Conservation (phyloP, 1,284 basidiomycete species). For the Ustilago tritici region DNA sequence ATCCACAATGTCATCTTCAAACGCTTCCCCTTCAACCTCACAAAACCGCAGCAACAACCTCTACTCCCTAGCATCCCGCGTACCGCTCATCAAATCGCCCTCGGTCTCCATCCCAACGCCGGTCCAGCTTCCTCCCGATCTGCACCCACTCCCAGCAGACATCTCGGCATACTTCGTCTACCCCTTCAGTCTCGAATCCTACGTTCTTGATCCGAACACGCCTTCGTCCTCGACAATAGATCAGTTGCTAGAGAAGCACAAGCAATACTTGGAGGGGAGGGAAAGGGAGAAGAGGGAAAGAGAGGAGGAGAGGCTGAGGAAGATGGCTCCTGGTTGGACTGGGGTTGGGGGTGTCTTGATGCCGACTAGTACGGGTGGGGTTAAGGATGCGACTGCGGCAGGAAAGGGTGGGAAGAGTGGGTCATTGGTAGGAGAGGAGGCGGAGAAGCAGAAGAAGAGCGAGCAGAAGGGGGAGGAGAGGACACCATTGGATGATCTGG, state of each 20-base stretch:
- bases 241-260: constrained; percentile 30
- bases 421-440: neutral
- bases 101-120: constrained; percentile 42
- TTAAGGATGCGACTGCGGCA: neutral
- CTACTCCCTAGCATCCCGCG: constrained; percentile 49
- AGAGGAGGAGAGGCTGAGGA: constrained; percentile 22
- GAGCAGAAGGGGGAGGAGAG: constrained; percentile 9
- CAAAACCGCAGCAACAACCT: constrained; percentile 21
- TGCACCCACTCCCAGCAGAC: constrained; percentile 60
- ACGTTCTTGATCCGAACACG: constrained; percentile 50
- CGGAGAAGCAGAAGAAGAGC: constrained; percentile 9
- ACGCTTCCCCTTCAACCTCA: neutral
- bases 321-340: constrained; percentile 45
- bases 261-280: constrained; percentile 30
- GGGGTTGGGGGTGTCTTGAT: constrained; percentile 18
- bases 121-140: constrained; percentile 33
- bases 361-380: constrained; percentile 16
- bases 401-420: neutral
- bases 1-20: neutral
- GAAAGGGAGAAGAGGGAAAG: constrained; percentile 24
- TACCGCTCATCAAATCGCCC: constrained; percentile 60
- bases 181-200: constrained; percentile 58
- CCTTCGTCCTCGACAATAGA: constrained; percentile 35
- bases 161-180: constrained; percentile 63
- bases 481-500: constrained; percentile 47